Evolutionary conservation across 345 rosid species (phyloP), one percentile per base, ranked within the genome.

Genomic region (Carallia brachiata): DNA sequence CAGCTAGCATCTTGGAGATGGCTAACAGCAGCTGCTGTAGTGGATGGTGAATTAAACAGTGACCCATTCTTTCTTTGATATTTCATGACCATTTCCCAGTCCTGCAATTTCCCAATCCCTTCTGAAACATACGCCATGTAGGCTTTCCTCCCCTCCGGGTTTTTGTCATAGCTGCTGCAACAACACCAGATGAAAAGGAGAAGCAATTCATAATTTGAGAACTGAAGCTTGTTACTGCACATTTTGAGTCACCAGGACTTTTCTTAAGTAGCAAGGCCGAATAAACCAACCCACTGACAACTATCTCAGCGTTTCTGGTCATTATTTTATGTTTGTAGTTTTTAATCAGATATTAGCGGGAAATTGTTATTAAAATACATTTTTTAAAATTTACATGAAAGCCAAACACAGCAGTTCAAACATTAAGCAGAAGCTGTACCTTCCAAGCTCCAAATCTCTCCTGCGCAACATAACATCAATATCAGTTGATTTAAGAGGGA

Each of bases 31-130:
- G 90, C 91, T 48, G 97, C 98, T 61, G 98, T 88, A 73, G 97
- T 63, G 19, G 98, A 86, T 63, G 98, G 98, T 69, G 97, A 93
- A 79, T 93, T 82, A 67, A 86, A 93, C 72, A 93, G 62, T 3
- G 96, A 93, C 0, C 98, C 97, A 23, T 91, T 84, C 77, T 77
- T 84, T 65, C 87, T 82, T 73, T 91, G 92, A 78, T 86, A 86
- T 67, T 86, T 89, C 79, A 81, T 81, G 56, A 86, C 75, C 83
- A 72, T 74, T 75, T 83, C 87, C 96, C 92, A 88, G 67, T 89
- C 84, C 63, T 81, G 85, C 6, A 70, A 37, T 31, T 77, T 78
- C 23, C 85, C 81, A 69, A 84, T 81, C 74, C 94, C 98, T 79
- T 93, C 96, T 6, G 88, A 83, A 75, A 87, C 78, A 72, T 86